These are phyloP conservation scores for Aspergillus sp. DNA, from an alignment of 2,329 filamentous ascomycete species.

Conservation along the genomic window DNA sequence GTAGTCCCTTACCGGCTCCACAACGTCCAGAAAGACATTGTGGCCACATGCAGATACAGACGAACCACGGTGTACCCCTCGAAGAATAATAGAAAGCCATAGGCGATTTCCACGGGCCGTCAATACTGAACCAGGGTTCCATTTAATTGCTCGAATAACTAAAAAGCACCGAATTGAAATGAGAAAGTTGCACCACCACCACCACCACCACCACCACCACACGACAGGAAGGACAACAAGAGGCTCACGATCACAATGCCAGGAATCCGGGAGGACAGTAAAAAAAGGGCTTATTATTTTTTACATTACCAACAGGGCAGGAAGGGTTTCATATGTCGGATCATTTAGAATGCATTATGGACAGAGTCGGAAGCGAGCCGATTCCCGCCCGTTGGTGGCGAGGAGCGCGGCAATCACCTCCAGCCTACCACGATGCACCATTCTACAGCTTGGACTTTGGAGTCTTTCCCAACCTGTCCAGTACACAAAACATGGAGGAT, in stretches of 20 bases:
- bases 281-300: background rate
- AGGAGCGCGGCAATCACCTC: slow-evolving; percentile 9
- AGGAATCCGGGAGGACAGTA: background rate
- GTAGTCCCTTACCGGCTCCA: background rate
- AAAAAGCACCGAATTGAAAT: background rate
- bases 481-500: background rate
- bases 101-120: no score
- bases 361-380: slow-evolving; percentile 1
- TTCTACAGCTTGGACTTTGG: background rate
- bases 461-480: background rate
- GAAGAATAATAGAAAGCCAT: no score
- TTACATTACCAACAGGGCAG: background rate
- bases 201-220: background rate
- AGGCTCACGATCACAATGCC: no score
- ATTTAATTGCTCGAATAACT: background rate
- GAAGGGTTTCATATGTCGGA: no score
- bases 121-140: background rate
- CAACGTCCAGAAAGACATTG: background rate
- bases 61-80: background rate
- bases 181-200: background rate
- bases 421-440: slow-evolving; percentile 12
- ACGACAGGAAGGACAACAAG: background rate
- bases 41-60: background rate
- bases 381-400: slow-evolving; percentile 2
- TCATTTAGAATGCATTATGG: background rate